Conservation (phyloP, 441 rosid species). For the Euphorbia celastroides region DNA sequence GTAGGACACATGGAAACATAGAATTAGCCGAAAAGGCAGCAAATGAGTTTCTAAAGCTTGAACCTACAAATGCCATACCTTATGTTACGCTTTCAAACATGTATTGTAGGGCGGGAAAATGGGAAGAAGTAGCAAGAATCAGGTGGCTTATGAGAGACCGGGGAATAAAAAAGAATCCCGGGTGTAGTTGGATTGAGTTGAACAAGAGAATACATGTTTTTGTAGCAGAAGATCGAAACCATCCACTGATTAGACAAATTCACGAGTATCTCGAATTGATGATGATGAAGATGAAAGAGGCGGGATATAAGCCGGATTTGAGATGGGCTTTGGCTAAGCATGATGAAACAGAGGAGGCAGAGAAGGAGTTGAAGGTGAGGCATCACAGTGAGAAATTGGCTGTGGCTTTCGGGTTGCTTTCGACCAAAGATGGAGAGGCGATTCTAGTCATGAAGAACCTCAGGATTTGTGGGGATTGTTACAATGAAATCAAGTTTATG, state of each 20-base stretch:
- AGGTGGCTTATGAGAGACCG: constrained; percentile 70
- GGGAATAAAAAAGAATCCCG: constrained; percentile 75
- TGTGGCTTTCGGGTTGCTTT: constrained; percentile 20
- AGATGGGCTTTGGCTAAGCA: constrained; percentile 67
- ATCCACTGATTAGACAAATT: constrained; percentile 63
- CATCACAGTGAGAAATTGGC: constrained; percentile 86
- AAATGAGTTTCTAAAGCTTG: constrained; percentile 43
- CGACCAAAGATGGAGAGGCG: constrained; percentile 55
- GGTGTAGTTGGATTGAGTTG: constrained; percentile 88
- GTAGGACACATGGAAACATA: constrained; percentile 59
- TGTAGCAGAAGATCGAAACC: constrained; percentile 77
- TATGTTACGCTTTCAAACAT: constrained; percentile 82
- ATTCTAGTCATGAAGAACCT: constrained; percentile 71
- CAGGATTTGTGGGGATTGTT: constrained; percentile 20
- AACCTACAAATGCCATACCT: constrained; percentile 69
- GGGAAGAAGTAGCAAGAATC: constrained; percentile 61
- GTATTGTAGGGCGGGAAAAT: constrained; percentile 51
- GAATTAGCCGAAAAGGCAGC: constrained; percentile 70
- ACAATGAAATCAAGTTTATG: too few species aligned
- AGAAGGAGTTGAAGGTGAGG: constrained; percentile 52
- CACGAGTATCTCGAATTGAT: constrained; percentile 53
- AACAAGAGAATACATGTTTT: constrained; percentile 56
- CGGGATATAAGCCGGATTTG: constrained; percentile 50
- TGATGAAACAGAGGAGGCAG: constrained; percentile 44
- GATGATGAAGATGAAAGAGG: constrained; percentile 37